Evolutionary conservation across 352 stramenopile genomes (phyloP), one percentile per base, ranked within the genome.

Genomic region (Thraustochytrium sp.): DNA sequence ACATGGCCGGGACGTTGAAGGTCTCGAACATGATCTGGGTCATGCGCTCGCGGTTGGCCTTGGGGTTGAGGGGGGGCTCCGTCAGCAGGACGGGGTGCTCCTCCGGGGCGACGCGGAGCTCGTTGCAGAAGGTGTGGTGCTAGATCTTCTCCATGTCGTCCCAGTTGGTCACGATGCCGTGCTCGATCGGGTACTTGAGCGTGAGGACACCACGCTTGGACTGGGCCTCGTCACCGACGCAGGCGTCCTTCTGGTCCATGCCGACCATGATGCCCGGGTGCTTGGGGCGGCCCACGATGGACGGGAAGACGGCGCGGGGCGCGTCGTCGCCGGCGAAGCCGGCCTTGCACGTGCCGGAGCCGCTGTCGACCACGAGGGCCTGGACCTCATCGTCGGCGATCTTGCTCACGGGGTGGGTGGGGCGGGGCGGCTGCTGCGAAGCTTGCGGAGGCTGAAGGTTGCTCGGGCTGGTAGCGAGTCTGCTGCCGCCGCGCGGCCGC

Each of bases 111-210:
- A 96, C 92, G 74, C 93, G 92, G 75, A 97, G 88, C 87, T 97
- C 93, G 89, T 99, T 99, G 93, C 98, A 98, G 89, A 99, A 99
- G 84, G 95, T 98, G 92, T 99, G 96, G 89, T 98, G 92, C 96
- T 96, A 99, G 85, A 99, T 98, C 92, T 99, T 98, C 89, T 99
- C 96, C 96, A 99, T 99, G 89, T 98, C 95, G 88, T 99, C 95
- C 97, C 97, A 99, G 90, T 99, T 98, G 82, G 94, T 98, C 40
- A 99, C 96, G 84, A 99, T 98, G 80, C 96, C 97, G 89, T 99
- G 96, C 88, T 99, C 96, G 75, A 99, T 99, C 18, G 96, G 96
- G 87, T 99, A 99, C 87, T 97, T 92, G 86, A 97, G 86, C 40
- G 91, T 98, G 44, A 97, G 87, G 38, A 97, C 92, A 77, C 93